Evolutionary conservation across 2,329 filamentous ascomycete species (phyloP), one percentile per base, ranked within the genome.

Genomic region (Claviceps sp.): DNA sequence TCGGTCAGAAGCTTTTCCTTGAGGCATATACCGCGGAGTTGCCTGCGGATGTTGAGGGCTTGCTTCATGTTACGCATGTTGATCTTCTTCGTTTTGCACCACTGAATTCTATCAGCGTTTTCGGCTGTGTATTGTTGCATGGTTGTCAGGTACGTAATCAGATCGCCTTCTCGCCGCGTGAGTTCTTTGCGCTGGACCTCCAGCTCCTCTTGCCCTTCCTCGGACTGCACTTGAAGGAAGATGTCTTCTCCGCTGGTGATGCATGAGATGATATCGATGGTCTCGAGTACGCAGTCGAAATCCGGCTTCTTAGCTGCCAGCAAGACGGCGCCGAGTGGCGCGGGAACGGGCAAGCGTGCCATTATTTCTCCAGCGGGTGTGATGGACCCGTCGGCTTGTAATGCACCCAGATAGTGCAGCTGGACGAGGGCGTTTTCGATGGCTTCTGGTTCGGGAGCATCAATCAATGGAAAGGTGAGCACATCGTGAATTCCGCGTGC

Each of bases 401-500:
- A 68, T 0, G 90, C 89, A 11, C 84, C 82, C 2, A 98, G 80
- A 38, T 85, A 79, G 50, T 88, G 79, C 0, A 98, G 76, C 50
- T 93, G 86, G 5, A 93, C 67, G 1, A 96, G 72, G 0, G 90
- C 89, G 58, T 88, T 88, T 59, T 91, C 82, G 48, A 96, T 78
- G 0, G 86, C 78, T 56, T 94, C 85, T 2, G 81, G 69, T 8
- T 86, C 82, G 0, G 93, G 93, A 0, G 79, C 77, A 51, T 95
- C 89, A 64, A 97, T 82, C 47, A 96, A 80, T 0, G 91, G 88
- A 55, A 98, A 98, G 0, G 76, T 72, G 20, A 89, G 72, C 2
- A 95, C 79, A 61, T 97, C 85, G 26, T 86, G 76, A 13, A 97
- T 83, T 0, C 90, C 89, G 50, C 89, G 80, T 0, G 91, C 89